Base-by-base conservation (phyloP, 140 eudicot species). In the Cichorium intybus region DNA sequence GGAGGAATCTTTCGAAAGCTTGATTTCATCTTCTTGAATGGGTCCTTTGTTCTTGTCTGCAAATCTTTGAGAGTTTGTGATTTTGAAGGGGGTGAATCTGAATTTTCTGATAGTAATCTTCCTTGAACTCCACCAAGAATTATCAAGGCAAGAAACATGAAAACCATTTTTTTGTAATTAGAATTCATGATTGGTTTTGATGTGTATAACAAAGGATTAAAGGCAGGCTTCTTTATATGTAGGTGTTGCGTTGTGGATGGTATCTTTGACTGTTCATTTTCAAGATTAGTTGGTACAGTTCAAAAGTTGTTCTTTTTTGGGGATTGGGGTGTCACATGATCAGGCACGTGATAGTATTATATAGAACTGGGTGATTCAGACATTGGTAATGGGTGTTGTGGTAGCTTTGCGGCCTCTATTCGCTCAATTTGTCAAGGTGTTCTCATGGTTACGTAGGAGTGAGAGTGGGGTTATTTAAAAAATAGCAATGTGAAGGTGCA, bases 1-100 rank as follows among this genome's bases (percentile, higher is more conserved):
- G 77, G 85, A 55, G 95, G 95, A 68, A 89, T 72, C 31, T 24
- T 64, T 50, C 89, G 55, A 17, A 79, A 74, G 62, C 93, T 89
- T 11, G 95, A 69, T 39, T 75, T 72, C 79, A 64, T 75, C 78
- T 81, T 70, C 85, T 79, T 86, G 71, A 63, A 67, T 46, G 82
- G 76, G 56, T 68, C 55, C 66, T 76, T 78, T 77, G 74, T 57
- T 20, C 71, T 33, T 31, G 70, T 67, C 8, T 28, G 82, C 74
- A 85, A 56, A 28, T 72, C 68, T 37, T 60, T 58, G 34, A 78
- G 54, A 4, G 81, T 24, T 54, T 78, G 73, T 34, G 90, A 80
- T 41, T 82, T 57, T 24, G 88, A 72, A 39, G 71, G 56, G 24
- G 52, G 68, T 39, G 52, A 18, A 53, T 39, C 47, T 43, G 51